These are phyloP conservation scores for Anthracocystis walkeri DNA, from an alignment of 1,284 basidiomycete genomes.

Conservation along the genomic window DNA sequence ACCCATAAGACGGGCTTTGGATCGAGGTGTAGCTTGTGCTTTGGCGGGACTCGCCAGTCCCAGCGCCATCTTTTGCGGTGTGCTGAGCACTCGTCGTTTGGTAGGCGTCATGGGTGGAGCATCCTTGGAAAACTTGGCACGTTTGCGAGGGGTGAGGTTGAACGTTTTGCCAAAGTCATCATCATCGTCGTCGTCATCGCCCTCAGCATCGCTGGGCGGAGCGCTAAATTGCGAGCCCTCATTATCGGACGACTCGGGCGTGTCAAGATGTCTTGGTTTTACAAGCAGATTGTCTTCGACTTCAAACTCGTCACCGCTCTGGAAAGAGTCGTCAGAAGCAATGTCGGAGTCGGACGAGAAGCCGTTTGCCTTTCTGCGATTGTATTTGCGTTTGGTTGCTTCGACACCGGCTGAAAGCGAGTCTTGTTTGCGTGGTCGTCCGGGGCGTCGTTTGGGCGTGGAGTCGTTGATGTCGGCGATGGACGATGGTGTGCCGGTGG, in stretches of 20 bases:
- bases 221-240: constrained; percentile 44
- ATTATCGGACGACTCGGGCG: constrained; percentile 43
- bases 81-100: constrained; percentile 39
- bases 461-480: constrained; percentile 22
- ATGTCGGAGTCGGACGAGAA: constrained; percentile 41
- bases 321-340: constrained; percentile 49
- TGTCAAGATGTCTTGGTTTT: constrained; percentile 43
- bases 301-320: constrained; percentile 46
- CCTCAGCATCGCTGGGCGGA: constrained; percentile 13
- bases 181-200: constrained; percentile 32
- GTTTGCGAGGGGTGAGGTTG: constrained; percentile 37
- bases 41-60: constrained; percentile 44
- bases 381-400: constrained; percentile 24
- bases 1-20: constrained; percentile 45
- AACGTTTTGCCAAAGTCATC: constrained; percentile 35
- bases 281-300: constrained; percentile 49
- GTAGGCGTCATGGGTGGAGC: constrained; percentile 42
- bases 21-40: constrained; percentile 46
- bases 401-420: constrained; percentile 45
- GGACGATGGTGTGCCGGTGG: constrained; percentile 22
- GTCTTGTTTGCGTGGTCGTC: constrained; percentile 40
- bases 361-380: constrained; percentile 29
- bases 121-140: constrained; percentile 30
- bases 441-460: constrained; percentile 34
- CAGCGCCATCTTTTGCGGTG: constrained; percentile 30